These are phyloP conservation scores for Mycotypha africana DNA, from an alignment of 371 early-diverging fungal species.

Conservation along the genomic window DNA sequence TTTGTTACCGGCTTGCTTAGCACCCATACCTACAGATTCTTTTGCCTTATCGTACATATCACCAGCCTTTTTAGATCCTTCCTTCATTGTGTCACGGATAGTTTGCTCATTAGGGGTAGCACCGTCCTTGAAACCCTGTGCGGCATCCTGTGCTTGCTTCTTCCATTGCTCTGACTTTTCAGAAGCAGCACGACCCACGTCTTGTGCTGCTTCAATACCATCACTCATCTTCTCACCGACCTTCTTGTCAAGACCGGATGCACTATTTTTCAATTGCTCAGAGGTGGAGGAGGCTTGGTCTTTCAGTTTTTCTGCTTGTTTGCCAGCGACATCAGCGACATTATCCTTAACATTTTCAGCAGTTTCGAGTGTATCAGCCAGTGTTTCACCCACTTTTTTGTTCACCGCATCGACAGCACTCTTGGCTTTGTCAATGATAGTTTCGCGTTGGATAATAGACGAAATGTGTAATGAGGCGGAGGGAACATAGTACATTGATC, in stretches of 20 bases:
- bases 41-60: conserved; percentile 18
- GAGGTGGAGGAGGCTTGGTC: background rate
- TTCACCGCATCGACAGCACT: conserved; percentile 18
- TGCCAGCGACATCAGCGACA: conserved; percentile 1
- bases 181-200: conserved; percentile 6
- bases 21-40: conserved; percentile 16
- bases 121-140: conserved; percentile 1
- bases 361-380: conserved; percentile 8
- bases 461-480: conserved; percentile 13
- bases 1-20: conserved; percentile 13
- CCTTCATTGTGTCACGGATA: conserved; percentile 12
- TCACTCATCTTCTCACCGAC: conserved; percentile 11
- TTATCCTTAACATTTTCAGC: conserved; percentile 1
- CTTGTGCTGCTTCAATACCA: conserved; percentile 9
- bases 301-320: conserved; percentile 2
- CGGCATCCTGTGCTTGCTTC: background rate
- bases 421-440: conserved; percentile 22
- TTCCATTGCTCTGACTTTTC: conserved; percentile 10
- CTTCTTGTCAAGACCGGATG: conserved; percentile 10
- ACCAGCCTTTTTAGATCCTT: conserved; percentile 15
- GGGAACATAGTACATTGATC: too few relatives aligned
- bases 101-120: conserved; percentile 11
- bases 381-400: conserved; percentile 11
- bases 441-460: conserved; percentile 10
- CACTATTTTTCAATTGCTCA: conserved; percentile 11